Conservation (phyloP, 2,329 filamentous ascomycete species). For the Colletotrichum sp. region DNA sequence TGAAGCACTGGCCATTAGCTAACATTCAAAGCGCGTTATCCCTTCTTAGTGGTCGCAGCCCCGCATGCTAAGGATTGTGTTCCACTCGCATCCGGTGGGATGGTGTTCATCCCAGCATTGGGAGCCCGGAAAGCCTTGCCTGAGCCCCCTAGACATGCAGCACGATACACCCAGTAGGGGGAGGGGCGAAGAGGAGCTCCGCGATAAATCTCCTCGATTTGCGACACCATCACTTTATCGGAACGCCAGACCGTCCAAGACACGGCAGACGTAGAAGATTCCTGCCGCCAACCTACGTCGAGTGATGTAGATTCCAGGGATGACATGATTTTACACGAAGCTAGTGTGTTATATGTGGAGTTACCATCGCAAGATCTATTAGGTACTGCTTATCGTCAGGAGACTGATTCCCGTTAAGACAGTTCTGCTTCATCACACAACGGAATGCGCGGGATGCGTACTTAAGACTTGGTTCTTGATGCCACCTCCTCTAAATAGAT, state of each 20-base stretch:
- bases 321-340: neutral
- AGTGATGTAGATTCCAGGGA: too few species aligned
- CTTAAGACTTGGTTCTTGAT: neutral
- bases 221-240: accelerated
- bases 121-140: too few species aligned
- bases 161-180: neutral
- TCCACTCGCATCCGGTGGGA: neutral
- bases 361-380: neutral
- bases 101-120: neutral
- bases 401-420: neutral
- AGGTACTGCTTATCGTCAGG: accelerated
- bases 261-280: neutral
- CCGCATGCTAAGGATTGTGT: neutral
- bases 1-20: neutral
- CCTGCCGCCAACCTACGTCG: too few species aligned
- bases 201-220: neutral
- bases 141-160: neutral
- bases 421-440: neutral
- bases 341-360: accelerated
- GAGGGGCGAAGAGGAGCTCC: neutral
- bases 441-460: neutral
- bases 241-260: neutral
- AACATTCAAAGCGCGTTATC: neutral
- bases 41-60: neutral
- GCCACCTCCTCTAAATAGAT: accelerated